Conservation (phyloP, 2,329 filamentous ascomycete genomes). For the Ascocoryne sarcoides region DNA sequence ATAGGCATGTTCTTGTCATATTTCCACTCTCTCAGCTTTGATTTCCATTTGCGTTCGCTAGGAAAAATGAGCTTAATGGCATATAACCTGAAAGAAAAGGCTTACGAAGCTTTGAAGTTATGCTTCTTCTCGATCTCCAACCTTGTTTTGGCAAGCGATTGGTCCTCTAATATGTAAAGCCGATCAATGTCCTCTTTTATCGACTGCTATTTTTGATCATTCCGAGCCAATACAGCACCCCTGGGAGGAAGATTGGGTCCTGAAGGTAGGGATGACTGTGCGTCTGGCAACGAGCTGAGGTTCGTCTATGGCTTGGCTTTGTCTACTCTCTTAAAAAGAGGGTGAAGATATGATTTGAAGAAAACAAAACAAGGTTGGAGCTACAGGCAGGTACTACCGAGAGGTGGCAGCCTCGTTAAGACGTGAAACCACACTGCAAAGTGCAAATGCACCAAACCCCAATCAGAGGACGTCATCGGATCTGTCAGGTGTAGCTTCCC, state of each 20-base stretch:
- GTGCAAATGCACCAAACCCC: not conserved
- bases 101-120: slow-evolving; percentile 9
- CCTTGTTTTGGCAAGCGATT: slow-evolving; percentile 8
- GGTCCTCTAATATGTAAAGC: slow-evolving; percentile 7
- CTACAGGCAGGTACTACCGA: not conserved
- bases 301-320: not conserved
- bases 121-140: slow-evolving; percentile 1
- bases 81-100: not conserved
- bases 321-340: not conserved
- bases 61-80: not conserved
- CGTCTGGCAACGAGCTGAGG: too few relatives aligned
- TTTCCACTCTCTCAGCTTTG: slow-evolving; percentile 10
- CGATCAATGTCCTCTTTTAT: slow-evolving; percentile 6
- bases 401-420: not conserved
- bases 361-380: not conserved
- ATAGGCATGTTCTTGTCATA: slow-evolving; percentile 9
- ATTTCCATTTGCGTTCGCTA: slow-evolving; percentile 10
- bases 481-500: too few relatives aligned
- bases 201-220: slow-evolving; percentile 11
- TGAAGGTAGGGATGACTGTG: too few relatives aligned
- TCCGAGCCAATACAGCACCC: not conserved
- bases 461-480: too few relatives aligned
- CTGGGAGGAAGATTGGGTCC: not conserved
- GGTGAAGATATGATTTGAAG: not conserved
- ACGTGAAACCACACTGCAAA: not conserved